Evolutionary conservation across 441 rosid species (phyloP).

Genomic region (Macaranga tanarius): DNA sequence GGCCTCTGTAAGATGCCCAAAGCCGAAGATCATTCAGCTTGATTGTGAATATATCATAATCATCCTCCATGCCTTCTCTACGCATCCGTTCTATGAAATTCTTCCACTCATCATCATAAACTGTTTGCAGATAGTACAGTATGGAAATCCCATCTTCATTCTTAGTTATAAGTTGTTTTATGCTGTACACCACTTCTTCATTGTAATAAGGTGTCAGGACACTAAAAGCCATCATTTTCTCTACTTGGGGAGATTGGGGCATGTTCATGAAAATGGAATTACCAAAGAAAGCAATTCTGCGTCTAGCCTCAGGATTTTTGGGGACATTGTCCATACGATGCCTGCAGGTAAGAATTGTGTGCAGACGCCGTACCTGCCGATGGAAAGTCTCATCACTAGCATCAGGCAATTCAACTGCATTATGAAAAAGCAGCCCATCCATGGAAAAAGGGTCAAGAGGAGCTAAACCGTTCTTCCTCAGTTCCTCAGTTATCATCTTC

Average conservation of each 20-base stretch:
- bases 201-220: conserved; percentile 86
- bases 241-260: conserved; percentile 95
- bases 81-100: conserved; percentile 87
- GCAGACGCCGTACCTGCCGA: conserved; percentile 74
- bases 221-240: conserved; percentile 93
- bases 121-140: conserved; percentile 78
- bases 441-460: conserved; percentile 60
- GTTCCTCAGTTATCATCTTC: conserved; percentile 54
- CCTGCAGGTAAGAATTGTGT: conserved; percentile 72
- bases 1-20: conserved; percentile 96
- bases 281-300: conserved; percentile 87
- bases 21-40: conserved; percentile 78
- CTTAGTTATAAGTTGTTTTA: conserved; percentile 72
- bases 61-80: conserved; percentile 68
- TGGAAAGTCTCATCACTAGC: conserved; percentile 59
- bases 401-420: conserved; percentile 65
- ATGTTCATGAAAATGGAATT: conserved; percentile 93
- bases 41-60: conserved; percentile 59
- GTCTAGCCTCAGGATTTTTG: conserved; percentile 82
- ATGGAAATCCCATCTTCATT: conserved; percentile 92
- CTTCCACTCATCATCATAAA: conserved; percentile 85
- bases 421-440: conserved; percentile 59
- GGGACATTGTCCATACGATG: conserved; percentile 80
- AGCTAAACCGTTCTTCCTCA: conserved; percentile 64
- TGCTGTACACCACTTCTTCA: conserved; percentile 82